Conservation (phyloP, 345 rosid genomes). For the Excoecaria cochinchinensis region DNA sequence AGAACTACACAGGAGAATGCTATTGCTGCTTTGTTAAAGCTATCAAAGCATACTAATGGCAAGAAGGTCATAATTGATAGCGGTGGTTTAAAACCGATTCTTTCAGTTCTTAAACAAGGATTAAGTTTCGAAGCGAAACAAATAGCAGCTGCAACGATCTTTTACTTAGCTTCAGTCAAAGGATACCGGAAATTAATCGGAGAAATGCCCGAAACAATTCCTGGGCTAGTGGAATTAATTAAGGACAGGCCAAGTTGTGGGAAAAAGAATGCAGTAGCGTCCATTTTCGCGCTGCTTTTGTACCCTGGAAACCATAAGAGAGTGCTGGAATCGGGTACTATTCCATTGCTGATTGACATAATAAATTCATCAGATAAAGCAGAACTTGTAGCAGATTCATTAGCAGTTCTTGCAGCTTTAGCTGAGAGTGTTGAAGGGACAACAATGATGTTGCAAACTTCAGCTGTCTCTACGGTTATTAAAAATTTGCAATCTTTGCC, state of each 20-base stretch:
- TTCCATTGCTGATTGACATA: constrained; percentile 45
- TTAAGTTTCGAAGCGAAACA: constrained; percentile 56
- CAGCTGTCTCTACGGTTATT: constrained; percentile 39
- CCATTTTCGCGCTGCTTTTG: constrained; percentile 55
- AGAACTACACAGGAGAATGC: constrained; percentile 50
- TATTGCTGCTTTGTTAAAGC: constrained; percentile 65
- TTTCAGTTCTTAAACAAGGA: constrained; percentile 55
- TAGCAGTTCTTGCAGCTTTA: constrained; percentile 60
- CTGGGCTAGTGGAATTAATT: constrained; percentile 53
- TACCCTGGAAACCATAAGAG: constrained; percentile 46
- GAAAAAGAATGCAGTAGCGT: constrained; percentile 62
- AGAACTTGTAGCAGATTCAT: constrained; percentile 53
- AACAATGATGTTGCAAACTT: constrained; percentile 42
- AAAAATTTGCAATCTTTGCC: constrained; percentile 36
- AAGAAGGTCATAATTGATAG: constrained; percentile 49
- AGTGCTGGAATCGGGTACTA: constrained; percentile 52
- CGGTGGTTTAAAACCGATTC: constrained; percentile 53
- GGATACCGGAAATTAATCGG: constrained; percentile 54
- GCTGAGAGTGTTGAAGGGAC: constrained; percentile 54
- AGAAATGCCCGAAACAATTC: constrained; percentile 53
- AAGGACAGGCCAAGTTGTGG: constrained; percentile 52
- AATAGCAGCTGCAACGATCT: constrained; percentile 63
- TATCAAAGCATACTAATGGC: constrained; percentile 56
- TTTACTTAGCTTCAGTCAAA: constrained; percentile 65
- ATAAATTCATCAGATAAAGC: constrained; percentile 40